These are phyloP conservation scores for Cantharellus anzutake DNA, from an alignment of 768 basidiomycete species.

Conservation along the genomic window DNA sequence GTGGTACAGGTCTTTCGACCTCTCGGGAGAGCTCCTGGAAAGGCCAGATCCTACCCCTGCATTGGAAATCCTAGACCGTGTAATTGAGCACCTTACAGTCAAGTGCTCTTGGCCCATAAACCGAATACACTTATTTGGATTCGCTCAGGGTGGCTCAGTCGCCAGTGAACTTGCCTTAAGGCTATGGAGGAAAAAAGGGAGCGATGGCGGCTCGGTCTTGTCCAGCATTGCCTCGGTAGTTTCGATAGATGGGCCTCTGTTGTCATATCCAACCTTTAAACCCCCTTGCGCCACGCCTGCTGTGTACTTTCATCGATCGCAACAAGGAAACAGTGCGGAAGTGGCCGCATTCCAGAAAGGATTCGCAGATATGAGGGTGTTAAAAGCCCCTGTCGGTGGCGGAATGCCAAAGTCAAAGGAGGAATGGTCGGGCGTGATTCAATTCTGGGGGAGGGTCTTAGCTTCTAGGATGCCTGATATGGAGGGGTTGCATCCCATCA, in stretches of 20 bases:
- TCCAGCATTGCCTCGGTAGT: slow-evolving; percentile 49
- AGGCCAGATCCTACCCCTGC: slow-evolving; percentile 57
- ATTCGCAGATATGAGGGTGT: slow-evolving; percentile 28
- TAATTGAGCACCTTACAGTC: slow-evolving; percentile 35
- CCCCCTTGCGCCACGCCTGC: slow-evolving; percentile 37
- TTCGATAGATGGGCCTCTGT: slow-evolving; percentile 48
- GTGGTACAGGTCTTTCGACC: slow-evolving; percentile 74
- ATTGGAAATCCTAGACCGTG: slow-evolving; percentile 32
- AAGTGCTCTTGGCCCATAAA: slow-evolving; percentile 46
- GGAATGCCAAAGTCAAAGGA: slow-evolving; percentile 62
- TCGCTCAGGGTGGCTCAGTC: slow-evolving; percentile 69
- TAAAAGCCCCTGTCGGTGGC: slow-evolving; percentile 22
- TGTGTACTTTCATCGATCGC: slow-evolving; percentile 37
- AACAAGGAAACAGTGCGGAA: slow-evolving; percentile 27
- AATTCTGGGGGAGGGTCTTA: slow-evolving; percentile 63
- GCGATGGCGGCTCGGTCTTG: slow-evolving; percentile 11
- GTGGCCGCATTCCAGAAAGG: slow-evolving; percentile 42
- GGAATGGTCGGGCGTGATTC: slow-evolving; percentile 75
- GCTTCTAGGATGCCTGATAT: slow-evolving; percentile 6
- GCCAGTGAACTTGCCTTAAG: slow-evolving; percentile 45
- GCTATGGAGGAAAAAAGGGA: slow-evolving; percentile 28
- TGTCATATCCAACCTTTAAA: slow-evolving; percentile 53
- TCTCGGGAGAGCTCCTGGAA: slow-evolving; percentile 49
- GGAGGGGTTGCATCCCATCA: neutral
- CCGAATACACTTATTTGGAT: slow-evolving; percentile 75